Evolutionary conservation across 1,139 yeast genomes (phyloP).

Genomic region (Nadsonia starkeyi-henricii): DNA sequence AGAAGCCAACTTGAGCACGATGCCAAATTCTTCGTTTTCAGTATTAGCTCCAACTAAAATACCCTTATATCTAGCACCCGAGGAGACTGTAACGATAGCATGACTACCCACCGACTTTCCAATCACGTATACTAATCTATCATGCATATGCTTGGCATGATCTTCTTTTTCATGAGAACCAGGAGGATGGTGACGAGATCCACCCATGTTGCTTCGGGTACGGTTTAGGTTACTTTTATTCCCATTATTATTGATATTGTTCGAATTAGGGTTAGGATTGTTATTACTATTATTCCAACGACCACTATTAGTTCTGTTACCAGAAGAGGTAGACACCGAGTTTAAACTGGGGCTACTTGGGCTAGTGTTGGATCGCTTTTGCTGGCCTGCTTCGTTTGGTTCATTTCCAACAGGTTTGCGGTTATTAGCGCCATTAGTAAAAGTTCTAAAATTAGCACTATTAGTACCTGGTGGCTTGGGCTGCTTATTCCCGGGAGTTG

Average conservation of each 20-base stretch:
- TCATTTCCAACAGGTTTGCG: background rate
- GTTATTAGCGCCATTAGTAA: background rate
- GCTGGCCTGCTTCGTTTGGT: background rate
- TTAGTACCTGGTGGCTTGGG: background rate
- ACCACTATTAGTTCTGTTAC: background rate
- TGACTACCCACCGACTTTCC: slow-evolving; percentile 43
- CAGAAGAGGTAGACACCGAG: background rate
- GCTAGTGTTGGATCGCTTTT: background rate
- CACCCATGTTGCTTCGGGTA: background rate
- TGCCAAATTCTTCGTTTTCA: slow-evolving; percentile 31
- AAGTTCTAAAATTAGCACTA: no score
- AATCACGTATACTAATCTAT: slow-evolving; percentile 36
- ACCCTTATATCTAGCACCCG: slow-evolving; percentile 54
- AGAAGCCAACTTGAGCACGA: slow-evolving; percentile 27
- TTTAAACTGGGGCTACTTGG: background rate
- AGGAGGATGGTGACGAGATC: background rate
- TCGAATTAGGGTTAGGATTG: background rate
- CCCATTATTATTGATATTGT: background rate
- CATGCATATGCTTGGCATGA: slow-evolving; percentile 26
- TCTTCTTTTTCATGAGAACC: background rate
- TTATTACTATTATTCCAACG: background rate
- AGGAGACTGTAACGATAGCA: slow-evolving; percentile 43
- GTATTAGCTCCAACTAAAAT: slow-evolving; percentile 34
- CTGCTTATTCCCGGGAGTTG: background rate
- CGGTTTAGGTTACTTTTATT: background rate